Conservation (phyloP, 2,329 filamentous ascomycete species). For the Eutypa lata region DNA sequence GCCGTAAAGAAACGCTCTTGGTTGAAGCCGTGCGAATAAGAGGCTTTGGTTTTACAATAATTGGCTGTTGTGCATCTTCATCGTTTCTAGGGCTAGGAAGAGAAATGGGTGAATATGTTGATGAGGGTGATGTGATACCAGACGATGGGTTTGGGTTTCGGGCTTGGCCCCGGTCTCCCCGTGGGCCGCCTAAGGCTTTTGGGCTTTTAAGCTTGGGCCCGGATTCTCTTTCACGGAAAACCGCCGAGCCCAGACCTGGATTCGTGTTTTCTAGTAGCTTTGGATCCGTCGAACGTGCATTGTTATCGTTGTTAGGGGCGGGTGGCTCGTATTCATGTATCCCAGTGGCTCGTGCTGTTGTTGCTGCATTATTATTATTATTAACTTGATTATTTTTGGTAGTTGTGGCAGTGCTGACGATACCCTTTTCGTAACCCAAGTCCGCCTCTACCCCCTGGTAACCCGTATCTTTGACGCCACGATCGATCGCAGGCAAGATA, state of each 20-base stretch:
- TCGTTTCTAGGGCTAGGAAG: background rate
- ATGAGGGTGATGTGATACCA: slow-evolving; percentile 7
- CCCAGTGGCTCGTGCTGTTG: slow-evolving; percentile 23
- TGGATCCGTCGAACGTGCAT: slow-evolving; percentile 15
- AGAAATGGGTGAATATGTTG: slow-evolving; percentile 9
- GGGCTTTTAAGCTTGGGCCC: slow-evolving; percentile 9
- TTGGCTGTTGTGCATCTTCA: slow-evolving; percentile 11
- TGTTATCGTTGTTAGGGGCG: slow-evolving; percentile 23
- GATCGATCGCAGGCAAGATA: slow-evolving; percentile 9
- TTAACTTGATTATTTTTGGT: background rate
- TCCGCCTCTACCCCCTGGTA: slow-evolving; percentile 3
- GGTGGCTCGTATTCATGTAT: slow-evolving; percentile 29
- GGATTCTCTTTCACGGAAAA: slow-evolving; percentile 9
- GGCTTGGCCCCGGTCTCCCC: slow-evolving; percentile 7
- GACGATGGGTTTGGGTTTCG: slow-evolving; percentile 10
- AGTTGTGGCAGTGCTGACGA: slow-evolving; percentile 14
- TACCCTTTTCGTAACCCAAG: slow-evolving; percentile 9
- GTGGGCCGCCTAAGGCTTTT: slow-evolving; percentile 9
- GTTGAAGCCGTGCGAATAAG: slow-evolving; percentile 47
- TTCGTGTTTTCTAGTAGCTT: slow-evolving; percentile 8
- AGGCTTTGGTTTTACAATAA: slow-evolving; percentile 34
- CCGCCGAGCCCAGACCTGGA: slow-evolving; percentile 6
- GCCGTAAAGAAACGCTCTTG: slow-evolving; percentile 44
- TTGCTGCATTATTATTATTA: background rate
- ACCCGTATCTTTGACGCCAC: slow-evolving; percentile 1